phyloP scores from a whole-genome alignment of 2,329 filamentous ascomycete species.

The Colletotrichum musae region DNA sequence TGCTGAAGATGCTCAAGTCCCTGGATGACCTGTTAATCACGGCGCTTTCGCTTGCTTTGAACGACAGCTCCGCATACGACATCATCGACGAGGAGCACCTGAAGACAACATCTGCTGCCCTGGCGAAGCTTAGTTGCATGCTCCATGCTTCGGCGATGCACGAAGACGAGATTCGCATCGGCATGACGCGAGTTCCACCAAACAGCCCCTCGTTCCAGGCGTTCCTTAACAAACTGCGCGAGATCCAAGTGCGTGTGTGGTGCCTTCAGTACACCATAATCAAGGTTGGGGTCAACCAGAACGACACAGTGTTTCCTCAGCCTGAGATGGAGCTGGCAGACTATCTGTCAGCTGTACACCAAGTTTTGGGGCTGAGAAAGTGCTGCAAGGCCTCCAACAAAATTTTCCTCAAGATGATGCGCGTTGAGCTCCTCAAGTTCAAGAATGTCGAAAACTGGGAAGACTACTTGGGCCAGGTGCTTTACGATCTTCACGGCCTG shows the following conservation, averaged over 20 bases:
- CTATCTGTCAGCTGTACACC: slow-evolving; percentile 85
- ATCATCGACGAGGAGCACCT: slow-evolving; percentile 87
- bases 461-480: slow-evolving; percentile 86
- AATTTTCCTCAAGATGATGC: slow-evolving; percentile 90
- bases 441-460: slow-evolving; percentile 86
- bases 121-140: slow-evolving; percentile 80
- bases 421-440: slow-evolving; percentile 84
- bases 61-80: slow-evolving; percentile 80
- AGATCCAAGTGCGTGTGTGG: slow-evolving; percentile 92
- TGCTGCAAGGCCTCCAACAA: slow-evolving; percentile 90
- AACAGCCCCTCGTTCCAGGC: slow-evolving; percentile 68
- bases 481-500: slow-evolving; percentile 86
- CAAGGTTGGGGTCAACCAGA: slow-evolving; percentile 80
- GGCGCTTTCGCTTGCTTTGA: slow-evolving; percentile 77
- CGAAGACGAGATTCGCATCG: slow-evolving; percentile 88
- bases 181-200: slow-evolving; percentile 74
- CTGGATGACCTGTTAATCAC: slow-evolving; percentile 83
- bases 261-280: slow-evolving; percentile 87
- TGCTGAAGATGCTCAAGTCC: slow-evolving; percentile 84
- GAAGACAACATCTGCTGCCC: slow-evolving; percentile 77
- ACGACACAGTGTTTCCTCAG: slow-evolving; percentile 73
- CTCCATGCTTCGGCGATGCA: slow-evolving; percentile 85
- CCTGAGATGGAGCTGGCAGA: slow-evolving; percentile 82
- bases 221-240: slow-evolving; percentile 80
- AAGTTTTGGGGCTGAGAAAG: slow-evolving; percentile 85